phyloP scores from a whole-genome alignment of 2,329 filamentous ascomycete genomes.

The Fusarium goolgardi region DNA sequence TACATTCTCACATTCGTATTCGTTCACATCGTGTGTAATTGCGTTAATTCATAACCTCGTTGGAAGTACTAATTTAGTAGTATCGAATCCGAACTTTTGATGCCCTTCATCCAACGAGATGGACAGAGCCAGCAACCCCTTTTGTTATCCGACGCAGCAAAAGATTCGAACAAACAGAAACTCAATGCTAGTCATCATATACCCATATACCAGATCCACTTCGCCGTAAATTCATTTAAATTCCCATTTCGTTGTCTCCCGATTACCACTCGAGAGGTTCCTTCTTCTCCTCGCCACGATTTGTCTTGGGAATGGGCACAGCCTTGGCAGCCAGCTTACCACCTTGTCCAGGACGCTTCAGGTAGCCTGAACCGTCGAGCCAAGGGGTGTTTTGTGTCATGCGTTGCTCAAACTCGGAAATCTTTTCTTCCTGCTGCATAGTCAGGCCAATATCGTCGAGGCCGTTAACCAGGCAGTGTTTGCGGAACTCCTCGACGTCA shows the following conservation, averaged over 20 bases:
- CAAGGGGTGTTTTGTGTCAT: slow-evolving; percentile 85
- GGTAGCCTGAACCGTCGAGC: slow-evolving; percentile 88
- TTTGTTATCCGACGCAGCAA: slow-evolving; percentile 25
- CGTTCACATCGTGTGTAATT: slow-evolving; percentile 17
- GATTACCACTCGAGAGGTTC: slow-evolving; percentile 90
- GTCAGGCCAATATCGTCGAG: slow-evolving; percentile 96
- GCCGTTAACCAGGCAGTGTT: slow-evolving; percentile 93
- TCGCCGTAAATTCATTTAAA: slow-evolving; percentile 42
- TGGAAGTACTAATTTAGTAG: slow-evolving; percentile 18
- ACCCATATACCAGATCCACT: slow-evolving; percentile 34
- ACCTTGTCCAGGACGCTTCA: slow-evolving; percentile 68
- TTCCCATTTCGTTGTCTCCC: slow-evolving; percentile 4
- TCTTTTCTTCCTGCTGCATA: slow-evolving; percentile 92
- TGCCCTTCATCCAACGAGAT: slow-evolving; percentile 30
- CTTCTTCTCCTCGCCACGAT: slow-evolving; percentile 82
- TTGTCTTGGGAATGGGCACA: slow-evolving; percentile 84
- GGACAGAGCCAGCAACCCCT: slow-evolving; percentile 24
- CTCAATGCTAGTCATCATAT: slow-evolving; percentile 42
- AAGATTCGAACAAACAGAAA: slow-evolving; percentile 22
- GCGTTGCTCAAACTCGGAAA: slow-evolving; percentile 82
- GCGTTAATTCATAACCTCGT: slow-evolving; percentile 27
- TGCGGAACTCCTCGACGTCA: slow-evolving; percentile 91
- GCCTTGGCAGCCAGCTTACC: slow-evolving; percentile 69
- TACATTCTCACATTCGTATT: slow-evolving; percentile 22
- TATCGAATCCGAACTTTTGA: slow-evolving; percentile 25